These are phyloP conservation scores for Cronartium ribicola DNA, from an alignment of 1,284 basidiomycete genomes.

Conservation along the genomic window DNA sequence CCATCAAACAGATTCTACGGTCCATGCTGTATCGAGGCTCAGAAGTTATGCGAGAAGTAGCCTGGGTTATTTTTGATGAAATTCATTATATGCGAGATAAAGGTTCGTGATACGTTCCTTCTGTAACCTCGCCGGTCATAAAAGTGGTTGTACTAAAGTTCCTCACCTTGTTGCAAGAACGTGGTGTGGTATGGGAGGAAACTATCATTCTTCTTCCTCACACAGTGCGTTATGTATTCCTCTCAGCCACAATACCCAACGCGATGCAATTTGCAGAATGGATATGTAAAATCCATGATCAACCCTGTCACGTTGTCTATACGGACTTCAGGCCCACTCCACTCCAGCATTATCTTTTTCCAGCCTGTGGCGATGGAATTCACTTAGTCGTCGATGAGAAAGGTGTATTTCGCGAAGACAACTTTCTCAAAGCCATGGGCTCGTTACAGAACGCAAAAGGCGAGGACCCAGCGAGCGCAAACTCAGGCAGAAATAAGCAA, in stretches of 20 bases:
- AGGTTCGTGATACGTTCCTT: constrained; percentile 48
- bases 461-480: constrained; percentile 86
- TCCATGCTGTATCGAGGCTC: constrained; percentile 99
- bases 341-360: constrained; percentile 96
- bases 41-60: constrained; percentile 98
- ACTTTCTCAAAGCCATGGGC: constrained; percentile 97
- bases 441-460: constrained; percentile 73
- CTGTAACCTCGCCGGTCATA: constrained; percentile 52
- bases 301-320: constrained; percentile 98
- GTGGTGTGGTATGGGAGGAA: constrained; percentile 64
- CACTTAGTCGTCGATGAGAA: constrained; percentile 97
- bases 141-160: background rate
- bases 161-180: constrained; percentile 49
- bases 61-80: constrained; percentile 99
- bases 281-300: constrained; percentile 95
- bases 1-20: constrained; percentile 71
- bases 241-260: constrained; percentile 99
- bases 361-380: constrained; percentile 91
- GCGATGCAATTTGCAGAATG: constrained; percentile 99
- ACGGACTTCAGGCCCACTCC: constrained; percentile 98
- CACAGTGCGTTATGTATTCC: constrained; percentile 93
- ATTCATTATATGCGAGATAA: constrained; percentile 99
- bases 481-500: constrained; percentile 68
- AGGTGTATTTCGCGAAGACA: constrained; percentile 93
- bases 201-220: constrained; percentile 97